Conservation (phyloP, 2,329 filamentous ascomycete genomes). For the Ramularia endophylla region DNA sequence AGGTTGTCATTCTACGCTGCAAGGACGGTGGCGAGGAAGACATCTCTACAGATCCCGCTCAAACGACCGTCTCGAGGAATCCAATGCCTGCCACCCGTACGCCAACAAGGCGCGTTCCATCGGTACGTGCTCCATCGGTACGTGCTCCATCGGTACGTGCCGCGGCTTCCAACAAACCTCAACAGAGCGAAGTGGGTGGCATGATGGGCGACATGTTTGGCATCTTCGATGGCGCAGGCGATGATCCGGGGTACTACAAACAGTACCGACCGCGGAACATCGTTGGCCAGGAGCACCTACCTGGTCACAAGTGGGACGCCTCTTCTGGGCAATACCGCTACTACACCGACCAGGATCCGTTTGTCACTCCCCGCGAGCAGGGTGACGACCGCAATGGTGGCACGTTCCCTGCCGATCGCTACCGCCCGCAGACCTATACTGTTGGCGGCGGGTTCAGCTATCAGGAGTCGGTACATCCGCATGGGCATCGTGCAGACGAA, state of each 20-base stretch:
- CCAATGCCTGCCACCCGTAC: no score
- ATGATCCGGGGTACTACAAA: slow-evolving; percentile 13
- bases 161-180: no score
- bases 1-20: slow-evolving; percentile 44
- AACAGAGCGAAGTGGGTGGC: slow-evolving; percentile 15
- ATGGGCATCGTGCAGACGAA: no score
- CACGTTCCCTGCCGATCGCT: background rate
- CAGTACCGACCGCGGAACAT: slow-evolving; percentile 1
- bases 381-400: background rate
- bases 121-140: no score
- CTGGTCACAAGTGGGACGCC: background rate
- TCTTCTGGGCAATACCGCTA: background rate
- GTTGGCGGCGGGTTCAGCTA: background rate
- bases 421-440: background rate
- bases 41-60: background rate
- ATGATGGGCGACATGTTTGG: slow-evolving; percentile 19
- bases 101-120: no score
- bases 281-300: background rate
- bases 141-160: no score
- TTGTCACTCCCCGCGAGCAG: background rate
- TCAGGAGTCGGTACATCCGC: background rate
- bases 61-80: background rate
- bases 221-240: slow-evolving; percentile 31
- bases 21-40: slow-evolving; percentile 11
- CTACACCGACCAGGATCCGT: background rate